Evolutionary conservation across 768 basidiomycete species (phyloP).

Genomic region (Candolleomyces aberdarensis): DNA sequence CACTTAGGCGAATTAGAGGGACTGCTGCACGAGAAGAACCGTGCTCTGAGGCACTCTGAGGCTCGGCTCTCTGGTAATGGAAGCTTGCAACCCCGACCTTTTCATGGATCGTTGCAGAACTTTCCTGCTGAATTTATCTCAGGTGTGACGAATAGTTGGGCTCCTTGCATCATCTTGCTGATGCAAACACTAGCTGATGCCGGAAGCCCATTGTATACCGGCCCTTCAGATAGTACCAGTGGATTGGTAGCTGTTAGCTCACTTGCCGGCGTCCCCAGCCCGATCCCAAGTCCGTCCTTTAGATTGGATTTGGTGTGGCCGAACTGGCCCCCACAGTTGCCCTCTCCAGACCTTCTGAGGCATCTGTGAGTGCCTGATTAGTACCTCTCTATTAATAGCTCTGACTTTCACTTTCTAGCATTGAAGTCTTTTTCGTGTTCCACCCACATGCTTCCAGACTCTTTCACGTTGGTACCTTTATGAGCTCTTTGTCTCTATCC

Average conservation of each 20-base stretch:
- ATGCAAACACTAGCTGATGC: not conserved
- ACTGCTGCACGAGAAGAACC: conserved; percentile 58
- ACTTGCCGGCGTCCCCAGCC: not conserved
- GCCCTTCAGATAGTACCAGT: not conserved
- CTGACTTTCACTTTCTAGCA: conserved; percentile 32
- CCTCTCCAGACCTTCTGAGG: conserved; percentile 56
- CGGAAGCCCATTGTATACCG: not conserved
- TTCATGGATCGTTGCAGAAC: not conserved
- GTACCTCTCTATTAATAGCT: not conserved
- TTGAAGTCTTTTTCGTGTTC: conserved; percentile 77
- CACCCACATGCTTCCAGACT: conserved; percentile 73
- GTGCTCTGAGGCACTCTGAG: conserved; percentile 10
- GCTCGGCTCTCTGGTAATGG: not conserved
- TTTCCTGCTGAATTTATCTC: not conserved
- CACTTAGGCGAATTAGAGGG: conserved; percentile 62
- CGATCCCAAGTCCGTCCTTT: not conserved
- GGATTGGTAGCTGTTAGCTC: not conserved
- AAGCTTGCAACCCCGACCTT: not conserved
- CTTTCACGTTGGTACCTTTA: conserved; percentile 64
- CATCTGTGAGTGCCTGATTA: conserved; percentile 49
- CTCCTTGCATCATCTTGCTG: not conserved
- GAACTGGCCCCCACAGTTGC: conserved; percentile 63
- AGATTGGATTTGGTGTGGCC: conserved; percentile 45
- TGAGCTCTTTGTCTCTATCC: conserved; percentile 59
- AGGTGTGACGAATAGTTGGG: not conserved